Evolutionary conservation across 2,329 filamentous ascomycete genomes (phyloP).

Genomic region (Diaporthe capsici): DNA sequence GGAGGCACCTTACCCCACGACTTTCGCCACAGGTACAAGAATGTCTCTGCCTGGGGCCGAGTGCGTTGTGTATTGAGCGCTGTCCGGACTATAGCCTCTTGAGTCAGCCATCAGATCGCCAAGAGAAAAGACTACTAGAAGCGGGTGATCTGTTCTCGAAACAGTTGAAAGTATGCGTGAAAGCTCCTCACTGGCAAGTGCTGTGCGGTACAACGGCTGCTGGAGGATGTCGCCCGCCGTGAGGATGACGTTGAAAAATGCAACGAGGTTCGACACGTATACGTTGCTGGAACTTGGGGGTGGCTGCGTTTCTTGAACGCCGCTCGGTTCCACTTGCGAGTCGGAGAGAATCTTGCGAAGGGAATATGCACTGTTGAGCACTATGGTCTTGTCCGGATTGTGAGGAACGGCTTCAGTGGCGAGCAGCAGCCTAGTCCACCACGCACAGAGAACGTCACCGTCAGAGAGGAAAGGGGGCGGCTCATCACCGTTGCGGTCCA

Average conservation of each 20-base stretch:
- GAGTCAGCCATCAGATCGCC: neutral
- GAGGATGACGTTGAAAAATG: conserved; percentile 7
- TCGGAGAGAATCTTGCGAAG: neutral
- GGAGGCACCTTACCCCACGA: conserved; percentile 46
- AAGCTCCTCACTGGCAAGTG: conserved; percentile 35
- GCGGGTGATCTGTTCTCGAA: neutral
- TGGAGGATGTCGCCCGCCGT: conserved; percentile 8
- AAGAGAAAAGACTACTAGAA: neutral
- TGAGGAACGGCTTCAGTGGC: neutral
- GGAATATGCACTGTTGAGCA: conserved; percentile 9
- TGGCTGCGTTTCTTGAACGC: too few relatives aligned
- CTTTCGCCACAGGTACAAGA: conserved; percentile 47
- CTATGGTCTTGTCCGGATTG: neutral
- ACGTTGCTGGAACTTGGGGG: neutral
- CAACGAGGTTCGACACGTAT: conserved; percentile 3
- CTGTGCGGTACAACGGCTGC: conserved; percentile 49
- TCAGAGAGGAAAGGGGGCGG: neutral
- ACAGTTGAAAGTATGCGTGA: neutral
- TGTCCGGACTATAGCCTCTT: conserved; percentile 43
- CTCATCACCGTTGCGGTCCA: neutral
- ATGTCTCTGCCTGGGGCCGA: conserved; percentile 53
- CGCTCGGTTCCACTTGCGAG: neutral
- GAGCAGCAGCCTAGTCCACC: conserved; percentile 3
- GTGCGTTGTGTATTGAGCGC: conserved; percentile 51
- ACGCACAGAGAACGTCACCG: neutral